Conservation (phyloP, 148 eudicot species). For the Spergularia bocconei region DNA sequence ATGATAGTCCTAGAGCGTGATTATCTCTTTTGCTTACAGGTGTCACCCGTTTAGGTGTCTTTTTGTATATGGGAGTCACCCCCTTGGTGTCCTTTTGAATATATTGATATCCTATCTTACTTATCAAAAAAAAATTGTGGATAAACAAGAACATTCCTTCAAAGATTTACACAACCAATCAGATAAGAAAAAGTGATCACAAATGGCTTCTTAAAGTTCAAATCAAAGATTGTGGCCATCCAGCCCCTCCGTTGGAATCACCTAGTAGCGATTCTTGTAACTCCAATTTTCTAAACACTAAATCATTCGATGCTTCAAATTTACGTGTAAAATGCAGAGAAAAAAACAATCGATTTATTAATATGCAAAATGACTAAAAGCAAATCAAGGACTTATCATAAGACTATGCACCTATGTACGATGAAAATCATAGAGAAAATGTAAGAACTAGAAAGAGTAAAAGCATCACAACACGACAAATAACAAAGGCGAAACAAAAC, state of each 20-base stretch:
- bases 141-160: background rate
- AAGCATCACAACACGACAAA: conserved; percentile 1
- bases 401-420: background rate
- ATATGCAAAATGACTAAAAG: background rate
- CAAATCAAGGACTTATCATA: background rate
- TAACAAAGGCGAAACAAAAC: background rate
- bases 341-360: background rate
- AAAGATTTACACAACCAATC: background rate
- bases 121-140: no score
- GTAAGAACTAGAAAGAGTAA: background rate
- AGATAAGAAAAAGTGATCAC: background rate
- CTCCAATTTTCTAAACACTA: background rate
- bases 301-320: background rate
- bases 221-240: background rate
- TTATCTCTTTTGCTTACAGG: no score
- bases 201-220: background rate
- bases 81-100: no score
- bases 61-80: no score
- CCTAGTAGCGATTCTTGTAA: background rate
- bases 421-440: background rate
- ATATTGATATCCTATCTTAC: no score
- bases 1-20: no score
- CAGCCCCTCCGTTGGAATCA: background rate
- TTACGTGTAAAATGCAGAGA: background rate
- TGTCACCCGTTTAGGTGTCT: no score